Evolutionary conservation across 208 protist genomes (phyloP).

Genomic region (Crithidia brevicula): DNA sequence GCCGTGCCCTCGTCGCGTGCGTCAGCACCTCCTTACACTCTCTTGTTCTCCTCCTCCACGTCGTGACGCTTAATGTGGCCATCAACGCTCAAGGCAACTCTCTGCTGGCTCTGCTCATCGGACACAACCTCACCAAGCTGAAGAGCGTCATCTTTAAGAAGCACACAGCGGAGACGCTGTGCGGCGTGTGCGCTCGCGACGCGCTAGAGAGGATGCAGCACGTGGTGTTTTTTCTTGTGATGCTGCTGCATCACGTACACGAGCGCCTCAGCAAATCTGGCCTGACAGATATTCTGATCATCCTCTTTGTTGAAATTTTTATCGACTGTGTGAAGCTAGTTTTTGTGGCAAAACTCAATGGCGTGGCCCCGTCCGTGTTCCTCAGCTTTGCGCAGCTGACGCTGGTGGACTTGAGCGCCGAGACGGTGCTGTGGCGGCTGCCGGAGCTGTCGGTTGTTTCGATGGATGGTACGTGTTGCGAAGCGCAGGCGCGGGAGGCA

Average conservation of each 20-base stretch:
- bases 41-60: constrained; percentile 78
- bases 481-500: constrained; percentile 2
- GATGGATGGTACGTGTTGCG: background rate
- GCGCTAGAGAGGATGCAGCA: constrained; percentile 56
- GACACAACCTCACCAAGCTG: constrained; percentile 94
- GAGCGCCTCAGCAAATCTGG: constrained; percentile 35
- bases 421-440: constrained; percentile 50
- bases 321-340: constrained; percentile 93
- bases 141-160: constrained; percentile 95
- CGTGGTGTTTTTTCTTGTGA: constrained; percentile 75
- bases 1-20: constrained; percentile 27
- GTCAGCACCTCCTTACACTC: constrained; percentile 70
- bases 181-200: constrained; percentile 85
- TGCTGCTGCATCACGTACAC: constrained; percentile 48
- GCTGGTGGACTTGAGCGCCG: constrained; percentile 44
- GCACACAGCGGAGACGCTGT: constrained; percentile 82
- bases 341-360: constrained; percentile 93
- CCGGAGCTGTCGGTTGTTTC: constrained; percentile 14
- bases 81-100: constrained; percentile 91
- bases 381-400: constrained; percentile 46
- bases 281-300: constrained; percentile 35
- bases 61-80: constrained; percentile 94
- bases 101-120: constrained; percentile 93
- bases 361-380: constrained; percentile 72
- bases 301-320: constrained; percentile 68